Conservation (phyloP, 345 rosid genomes). For the Ailanthus altissimus region DNA sequence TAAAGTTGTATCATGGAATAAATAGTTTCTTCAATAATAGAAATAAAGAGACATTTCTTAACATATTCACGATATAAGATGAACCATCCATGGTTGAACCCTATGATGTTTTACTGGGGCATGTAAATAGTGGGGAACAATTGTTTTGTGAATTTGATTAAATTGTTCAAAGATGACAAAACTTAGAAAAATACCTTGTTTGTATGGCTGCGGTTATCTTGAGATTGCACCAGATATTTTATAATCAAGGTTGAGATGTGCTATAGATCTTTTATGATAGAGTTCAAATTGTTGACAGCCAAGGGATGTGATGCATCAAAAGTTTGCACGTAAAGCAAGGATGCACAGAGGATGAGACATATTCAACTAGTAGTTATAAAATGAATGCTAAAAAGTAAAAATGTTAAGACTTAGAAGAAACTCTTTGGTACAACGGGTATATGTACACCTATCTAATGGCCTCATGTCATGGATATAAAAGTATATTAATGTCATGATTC, state of each 20-base stretch:
- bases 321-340: not conserved
- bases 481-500: too few relatives aligned
- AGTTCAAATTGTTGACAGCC: too few relatives aligned
- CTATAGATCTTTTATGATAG: too few relatives aligned
- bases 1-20: not conserved
- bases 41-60: not conserved
- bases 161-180: not conserved
- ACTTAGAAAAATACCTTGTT: not conserved
- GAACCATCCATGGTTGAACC: not conserved
- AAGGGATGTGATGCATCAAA: too few relatives aligned
- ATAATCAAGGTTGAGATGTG: too few relatives aligned
- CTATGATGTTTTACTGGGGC: not conserved
- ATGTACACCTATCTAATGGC: not conserved
- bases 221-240: too few relatives aligned
- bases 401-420: not conserved
- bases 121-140: not conserved
- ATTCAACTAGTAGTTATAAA: too few relatives aligned
- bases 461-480: too few relatives aligned
- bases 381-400: not conserved
- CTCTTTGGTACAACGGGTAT: not conserved
- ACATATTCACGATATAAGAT: not conserved
- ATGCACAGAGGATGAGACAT: not conserved
- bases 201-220: too few relatives aligned
- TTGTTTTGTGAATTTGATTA: not conserved
- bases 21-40: not conserved